Evolutionary conservation across 768 basidiomycete species (phyloP), one percentile per base, ranked within the genome.

Genomic region (Mycena albidolilacea): DNA sequence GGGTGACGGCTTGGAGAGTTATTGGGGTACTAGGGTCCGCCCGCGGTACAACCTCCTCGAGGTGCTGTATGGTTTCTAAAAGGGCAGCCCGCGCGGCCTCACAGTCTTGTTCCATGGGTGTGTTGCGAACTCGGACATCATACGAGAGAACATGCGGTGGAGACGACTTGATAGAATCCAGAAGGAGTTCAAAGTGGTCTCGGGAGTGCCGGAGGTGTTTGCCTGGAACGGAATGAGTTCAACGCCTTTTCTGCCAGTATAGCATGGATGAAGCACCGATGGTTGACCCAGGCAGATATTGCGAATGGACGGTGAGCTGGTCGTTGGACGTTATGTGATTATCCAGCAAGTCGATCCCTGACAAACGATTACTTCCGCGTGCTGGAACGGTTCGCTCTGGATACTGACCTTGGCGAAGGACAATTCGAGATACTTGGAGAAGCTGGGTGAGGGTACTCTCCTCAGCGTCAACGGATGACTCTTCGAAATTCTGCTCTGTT

Each of bases 121-220:
- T 95, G 79, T 95, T 93, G 54, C 95, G 90, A 72, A 84, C 85
- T 77, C 95, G 87, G 19, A 87, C 86, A 80, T 96, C 95, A 79
- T 96, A 96, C 17, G 91, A 93, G 64, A 96, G 79, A 54, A 89
- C 82, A 77, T 88, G 85, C 21, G 87, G 86, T 30, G 83, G 79
- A 37, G 85, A 78, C 14, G 86, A 84, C 23, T 84, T 78, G 63
- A 91, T 81, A 57, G 86, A 88, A 43, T 92, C 89, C 54, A 90
- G 77, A 7, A 95, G 86, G 37, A 95, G 87, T 64, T 87, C 84
- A 78, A 94, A 96, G 78, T 96, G 95, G 78, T 96, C 95, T 67
- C 92, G 87, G 30, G 93, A 94, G 85, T 96, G 95, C 48, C 95
- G 90, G 54, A 96, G 79, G 79, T 96, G 95, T 83, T 96, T 96